These are phyloP conservation scores for Kernera saxatilis DNA, from an alignment of 345 rosid species.

Conservation along the genomic window DNA sequence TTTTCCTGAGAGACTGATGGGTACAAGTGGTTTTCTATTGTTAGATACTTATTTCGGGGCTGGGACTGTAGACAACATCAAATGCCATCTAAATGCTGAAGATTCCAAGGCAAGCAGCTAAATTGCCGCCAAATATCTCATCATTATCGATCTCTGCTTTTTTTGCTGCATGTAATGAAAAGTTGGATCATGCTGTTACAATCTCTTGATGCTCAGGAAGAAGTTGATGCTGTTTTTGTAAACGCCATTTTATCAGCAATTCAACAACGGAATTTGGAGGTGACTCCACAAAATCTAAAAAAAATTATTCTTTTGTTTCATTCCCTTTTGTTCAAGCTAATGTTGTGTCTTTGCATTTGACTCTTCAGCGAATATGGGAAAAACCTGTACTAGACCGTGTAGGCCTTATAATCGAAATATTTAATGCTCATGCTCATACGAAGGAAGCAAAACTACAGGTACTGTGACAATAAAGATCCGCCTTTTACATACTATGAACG, in stretches of 20 bases:
- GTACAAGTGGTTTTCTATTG: not conserved
- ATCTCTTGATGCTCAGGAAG: constrained; percentile 42
- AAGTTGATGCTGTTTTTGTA: constrained; percentile 84
- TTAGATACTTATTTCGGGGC: constrained; percentile 78
- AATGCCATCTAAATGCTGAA: constrained; percentile 50
- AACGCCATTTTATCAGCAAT: constrained; percentile 66
- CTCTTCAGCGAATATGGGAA: constrained; percentile 57
- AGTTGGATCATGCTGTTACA: constrained; percentile 9
- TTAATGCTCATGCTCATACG: constrained; percentile 92
- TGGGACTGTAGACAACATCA: constrained; percentile 67
- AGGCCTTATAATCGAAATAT: constrained; percentile 91
- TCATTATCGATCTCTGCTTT: not conserved
- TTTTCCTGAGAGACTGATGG: constrained; percentile 5
- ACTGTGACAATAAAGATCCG: not conserved
- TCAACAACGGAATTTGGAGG: constrained; percentile 95
- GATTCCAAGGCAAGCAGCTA: constrained; percentile 64
- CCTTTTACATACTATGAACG: not conserved
- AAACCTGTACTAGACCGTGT: constrained; percentile 89
- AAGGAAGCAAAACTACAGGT: constrained; percentile 97
- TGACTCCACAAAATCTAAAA: not conserved
- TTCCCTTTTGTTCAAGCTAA: not conserved
- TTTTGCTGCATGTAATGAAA: not conserved
- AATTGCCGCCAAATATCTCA: not conserved
- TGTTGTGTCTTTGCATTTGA: not conserved
- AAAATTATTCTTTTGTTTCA: not conserved